phyloP scores from a whole-genome alignment of 805 yeast genomes.

The Candida sakaeoensis region DNA sequence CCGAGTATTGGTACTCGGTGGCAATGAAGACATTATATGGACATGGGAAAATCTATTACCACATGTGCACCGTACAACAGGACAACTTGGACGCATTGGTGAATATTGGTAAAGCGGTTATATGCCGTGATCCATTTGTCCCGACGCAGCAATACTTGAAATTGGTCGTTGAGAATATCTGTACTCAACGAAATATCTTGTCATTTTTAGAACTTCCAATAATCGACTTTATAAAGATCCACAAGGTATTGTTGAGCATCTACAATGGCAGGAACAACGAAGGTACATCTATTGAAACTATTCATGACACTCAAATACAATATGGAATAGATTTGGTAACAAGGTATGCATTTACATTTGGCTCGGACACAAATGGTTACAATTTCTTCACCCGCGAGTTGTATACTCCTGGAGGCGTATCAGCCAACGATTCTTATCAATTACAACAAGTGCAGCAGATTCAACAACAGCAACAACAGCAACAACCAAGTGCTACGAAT shows the following conservation, averaged over 20 bases:
- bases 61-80: slow-evolving; percentile 82
- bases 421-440: slow-evolving; percentile 25
- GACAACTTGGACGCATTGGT: slow-evolving; percentile 74
- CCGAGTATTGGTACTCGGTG: slow-evolving; percentile 78
- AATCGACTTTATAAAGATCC: slow-evolving; percentile 61
- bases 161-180: slow-evolving; percentile 74
- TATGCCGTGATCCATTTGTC: slow-evolving; percentile 78
- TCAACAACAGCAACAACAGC: no score
- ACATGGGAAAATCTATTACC: slow-evolving; percentile 83
- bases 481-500: slow-evolving; percentile 21
- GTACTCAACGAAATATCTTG: slow-evolving; percentile 58
- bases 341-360: slow-evolving; percentile 63
- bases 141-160: slow-evolving; percentile 77
- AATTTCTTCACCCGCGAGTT: slow-evolving; percentile 53
- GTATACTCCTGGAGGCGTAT: slow-evolving; percentile 32
- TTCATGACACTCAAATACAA: slow-evolving; percentile 46
- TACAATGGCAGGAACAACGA: slow-evolving; percentile 20
- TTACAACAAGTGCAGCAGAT: no score
- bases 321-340: slow-evolving; percentile 59
- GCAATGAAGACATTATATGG: slow-evolving; percentile 75
- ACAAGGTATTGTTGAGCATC: slow-evolving; percentile 63
- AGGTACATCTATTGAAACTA: slow-evolving; percentile 16
- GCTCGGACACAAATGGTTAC: slow-evolving; percentile 59
- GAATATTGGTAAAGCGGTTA: slow-evolving; percentile 73
- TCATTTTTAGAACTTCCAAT: slow-evolving; percentile 57